Evolutionary conservation across 1,284 basidiomycete genomes (phyloP).

Genomic region (Sporisorium scitamineum): DNA sequence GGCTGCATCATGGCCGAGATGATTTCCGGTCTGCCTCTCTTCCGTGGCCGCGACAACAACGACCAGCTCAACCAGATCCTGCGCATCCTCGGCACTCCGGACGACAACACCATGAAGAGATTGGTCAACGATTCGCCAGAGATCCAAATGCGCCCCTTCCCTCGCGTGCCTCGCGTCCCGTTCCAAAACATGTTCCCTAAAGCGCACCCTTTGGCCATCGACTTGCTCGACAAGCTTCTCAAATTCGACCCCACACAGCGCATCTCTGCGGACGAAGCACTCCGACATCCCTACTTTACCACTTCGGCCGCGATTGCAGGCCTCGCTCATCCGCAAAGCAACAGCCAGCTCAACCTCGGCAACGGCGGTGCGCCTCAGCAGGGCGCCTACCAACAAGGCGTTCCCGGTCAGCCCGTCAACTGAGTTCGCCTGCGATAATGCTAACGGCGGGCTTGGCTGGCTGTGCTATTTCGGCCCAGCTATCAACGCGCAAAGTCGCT

Average conservation of each 20-base stretch:
- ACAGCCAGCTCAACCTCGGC: constrained; percentile 48
- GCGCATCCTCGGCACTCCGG: constrained; percentile 95
- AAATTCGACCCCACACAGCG: constrained; percentile 96
- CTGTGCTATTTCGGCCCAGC: too few species aligned
- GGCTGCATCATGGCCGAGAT: constrained; percentile 94
- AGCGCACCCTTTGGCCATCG: constrained; percentile 89
- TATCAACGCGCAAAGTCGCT: neutral
- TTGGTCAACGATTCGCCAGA: constrained; percentile 94
- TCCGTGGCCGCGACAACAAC: constrained; percentile 96
- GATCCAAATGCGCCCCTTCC: constrained; percentile 86
- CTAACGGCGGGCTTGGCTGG: neutral
- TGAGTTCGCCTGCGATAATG: neutral
- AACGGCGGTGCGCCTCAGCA: constrained; percentile 46
- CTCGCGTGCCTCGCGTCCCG: constrained; percentile 89
- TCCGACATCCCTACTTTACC: constrained; percentile 92
- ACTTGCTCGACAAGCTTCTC: constrained; percentile 92
- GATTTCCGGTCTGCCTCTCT: constrained; percentile 95
- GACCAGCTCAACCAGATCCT: constrained; percentile 98
- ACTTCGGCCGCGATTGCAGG: constrained; percentile 60
- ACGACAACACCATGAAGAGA: constrained; percentile 87
- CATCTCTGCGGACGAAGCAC: constrained; percentile 89
- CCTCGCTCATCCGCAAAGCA: constrained; percentile 35
- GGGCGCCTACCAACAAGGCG: constrained; percentile 36
- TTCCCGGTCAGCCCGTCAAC: constrained; percentile 37
- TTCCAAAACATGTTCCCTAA: constrained; percentile 90